Percentiles rank a stretch among this genome's conserved stretches.
These are phyloP conservation scores for Rossbeevera mucosa DNA, from an alignment of 768 basidiomycete genomes.

Conservation along the genomic window DNA sequence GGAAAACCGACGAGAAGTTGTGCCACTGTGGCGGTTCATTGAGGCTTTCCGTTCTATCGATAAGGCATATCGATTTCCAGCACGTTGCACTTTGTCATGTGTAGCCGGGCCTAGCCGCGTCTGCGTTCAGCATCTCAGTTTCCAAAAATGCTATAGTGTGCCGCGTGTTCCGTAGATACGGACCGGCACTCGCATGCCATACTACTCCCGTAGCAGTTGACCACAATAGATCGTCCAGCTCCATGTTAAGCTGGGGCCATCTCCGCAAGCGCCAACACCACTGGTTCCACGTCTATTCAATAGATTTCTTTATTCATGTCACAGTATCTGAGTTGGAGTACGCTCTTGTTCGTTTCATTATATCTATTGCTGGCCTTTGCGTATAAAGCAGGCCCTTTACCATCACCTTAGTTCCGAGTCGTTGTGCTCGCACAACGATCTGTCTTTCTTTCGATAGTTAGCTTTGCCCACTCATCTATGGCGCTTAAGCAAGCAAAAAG, in stretches of 20 bases:
- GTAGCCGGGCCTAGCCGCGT: neutral
- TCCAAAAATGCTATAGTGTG: neutral
- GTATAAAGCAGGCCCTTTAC: no score
- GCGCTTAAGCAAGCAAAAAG: neutral
- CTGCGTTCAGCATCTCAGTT: neutral
- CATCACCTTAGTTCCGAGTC: neutral
- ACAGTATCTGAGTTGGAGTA: no score
- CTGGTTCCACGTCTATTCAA: neutral
- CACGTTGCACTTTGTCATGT: neutral
- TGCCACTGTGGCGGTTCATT: neutral
- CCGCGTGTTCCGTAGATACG: neutral
- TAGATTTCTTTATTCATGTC: neutral
- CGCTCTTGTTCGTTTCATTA: neutral
- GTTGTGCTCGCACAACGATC: neutral
- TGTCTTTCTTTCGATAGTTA: neutral
- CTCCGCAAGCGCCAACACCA: neutral
- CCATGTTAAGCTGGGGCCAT: neutral
- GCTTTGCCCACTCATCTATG: neutral
- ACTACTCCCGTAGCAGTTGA: no score
- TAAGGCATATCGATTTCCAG: neutral
- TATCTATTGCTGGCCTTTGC: neutral
- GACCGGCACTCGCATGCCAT: no score
- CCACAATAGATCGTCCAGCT: neutral
- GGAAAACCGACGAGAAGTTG: slow-evolving; percentile 4
- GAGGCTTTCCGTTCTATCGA: neutral